phyloP scores from a whole-genome alignment of 345 rosid species.

The Syzygium grande region DNA sequence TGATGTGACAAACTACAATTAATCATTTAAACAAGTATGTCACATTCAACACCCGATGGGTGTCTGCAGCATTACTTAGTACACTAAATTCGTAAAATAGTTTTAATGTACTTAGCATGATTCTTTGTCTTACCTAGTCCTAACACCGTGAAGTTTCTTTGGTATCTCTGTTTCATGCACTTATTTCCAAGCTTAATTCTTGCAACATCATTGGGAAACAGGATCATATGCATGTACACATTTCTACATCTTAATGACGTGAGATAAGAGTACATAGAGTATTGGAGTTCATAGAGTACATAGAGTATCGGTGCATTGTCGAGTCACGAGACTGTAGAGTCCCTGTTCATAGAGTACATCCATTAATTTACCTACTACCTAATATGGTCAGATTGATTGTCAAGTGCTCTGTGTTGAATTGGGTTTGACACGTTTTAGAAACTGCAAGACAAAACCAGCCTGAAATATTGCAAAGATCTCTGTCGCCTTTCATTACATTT shows the following conservation, averaged over 20 bases:
- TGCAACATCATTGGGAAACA: background rate
- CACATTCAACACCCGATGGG: background rate
- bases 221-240: background rate
- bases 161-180: background rate
- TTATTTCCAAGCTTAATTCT: background rate
- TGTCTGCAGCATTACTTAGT: background rate
- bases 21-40: background rate
- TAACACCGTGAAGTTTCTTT: background rate
- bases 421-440: background rate
- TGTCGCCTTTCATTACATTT: background rate
- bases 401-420: background rate
- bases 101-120: background rate
- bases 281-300: no score
- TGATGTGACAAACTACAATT: background rate
- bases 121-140: background rate
- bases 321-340: background rate
- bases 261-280: background rate
- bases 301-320: background rate
- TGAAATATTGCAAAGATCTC: background rate
- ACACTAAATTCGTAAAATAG: background rate
- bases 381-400: background rate
- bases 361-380: background rate
- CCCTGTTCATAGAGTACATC: background rate
- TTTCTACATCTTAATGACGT: background rate
- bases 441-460: background rate